Evolutionary conservation across 306 rosid species (phyloP).

Genomic region (Ammopiptanthus mongolicus): DNA sequence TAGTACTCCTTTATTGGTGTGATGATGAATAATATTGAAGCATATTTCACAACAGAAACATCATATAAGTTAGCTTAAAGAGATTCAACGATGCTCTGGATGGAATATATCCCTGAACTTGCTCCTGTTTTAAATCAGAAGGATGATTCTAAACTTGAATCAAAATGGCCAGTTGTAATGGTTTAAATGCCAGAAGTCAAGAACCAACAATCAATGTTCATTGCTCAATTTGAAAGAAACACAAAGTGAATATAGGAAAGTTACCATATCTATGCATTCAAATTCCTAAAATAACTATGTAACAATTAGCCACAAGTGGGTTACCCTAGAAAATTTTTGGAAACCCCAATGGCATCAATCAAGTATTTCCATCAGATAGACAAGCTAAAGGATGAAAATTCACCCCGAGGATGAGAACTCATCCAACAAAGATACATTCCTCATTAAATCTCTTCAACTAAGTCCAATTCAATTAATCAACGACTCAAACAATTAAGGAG

Average conservation of each 20-base stretch:
- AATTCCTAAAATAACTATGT: neutral
- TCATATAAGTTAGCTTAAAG: neutral
- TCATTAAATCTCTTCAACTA: neutral
- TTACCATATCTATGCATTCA: neutral
- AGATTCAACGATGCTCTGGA: constrained; percentile 6
- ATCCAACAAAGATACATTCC: neutral
- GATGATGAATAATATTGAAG: too few relatives aligned
- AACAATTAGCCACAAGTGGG: neutral
- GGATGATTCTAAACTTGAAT: neutral
- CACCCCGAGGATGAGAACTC: neutral
- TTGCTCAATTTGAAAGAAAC: neutral
- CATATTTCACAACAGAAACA: neutral
- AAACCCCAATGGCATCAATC: neutral
- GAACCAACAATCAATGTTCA: neutral
- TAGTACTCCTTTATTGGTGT: too few relatives aligned
- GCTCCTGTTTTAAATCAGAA: neutral
- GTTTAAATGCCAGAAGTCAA: neutral
- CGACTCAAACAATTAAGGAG: neutral
- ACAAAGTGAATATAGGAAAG: neutral
- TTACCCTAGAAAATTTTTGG: neutral
- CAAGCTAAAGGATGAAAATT: neutral
- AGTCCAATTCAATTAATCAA: neutral
- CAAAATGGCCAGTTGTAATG: neutral
- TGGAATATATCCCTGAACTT: neutral
- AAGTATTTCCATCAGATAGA: neutral